Evolutionary conservation across 495 filamentous ascomycete genomes (phyloP), one percentile per base, ranked within the genome.

Genomic region (Penicillium canariense): DNA sequence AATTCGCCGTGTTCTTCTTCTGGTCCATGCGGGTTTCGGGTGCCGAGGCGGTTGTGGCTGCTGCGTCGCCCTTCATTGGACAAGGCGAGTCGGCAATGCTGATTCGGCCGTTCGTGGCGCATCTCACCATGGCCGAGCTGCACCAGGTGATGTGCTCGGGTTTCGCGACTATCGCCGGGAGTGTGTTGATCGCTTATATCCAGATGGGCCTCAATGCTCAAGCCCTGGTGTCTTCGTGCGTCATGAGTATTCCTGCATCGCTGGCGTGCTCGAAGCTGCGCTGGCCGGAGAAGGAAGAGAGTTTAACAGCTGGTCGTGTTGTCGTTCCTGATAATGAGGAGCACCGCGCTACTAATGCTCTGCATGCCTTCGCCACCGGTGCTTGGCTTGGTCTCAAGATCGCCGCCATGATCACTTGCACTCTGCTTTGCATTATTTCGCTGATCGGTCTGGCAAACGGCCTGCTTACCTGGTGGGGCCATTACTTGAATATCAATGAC

Each of bases 81-180:
- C 91, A 94, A 73, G 91, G 91, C 57, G 91, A 96, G 77, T 91
- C 88, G 7, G 91, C 89, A 30, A 93, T 96, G 87, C 74, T 96
- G 46, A 90, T 96, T 73, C 84, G 84, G 32, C 90, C 90, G 6
- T 96, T 92, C 70, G 82, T 96, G 42, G 72, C 86, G 5, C 83
- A 94, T 67, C 77, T 95, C 52, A 96, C 91, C 32, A 70, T 81
- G 59, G 89, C 90, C 51, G 91, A 96, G 68, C 68, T 96, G 25
- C 91, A 96, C 69, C 91, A 96, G 68, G 74, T 96, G 65, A 92
- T 96, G 91, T 86, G 82, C 39, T 93, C 86, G 46, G 81, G 82
- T n/a, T 87, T 82, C 55, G 82, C 82, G 12, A 84, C 82, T 3
- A 86, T 85, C 63, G 78, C 82, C 15, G 89, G 89, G 35, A 84